phyloP scores from a whole-genome alignment of 2,329 filamentous ascomycete genomes.

The Nakataea oryzae region DNA sequence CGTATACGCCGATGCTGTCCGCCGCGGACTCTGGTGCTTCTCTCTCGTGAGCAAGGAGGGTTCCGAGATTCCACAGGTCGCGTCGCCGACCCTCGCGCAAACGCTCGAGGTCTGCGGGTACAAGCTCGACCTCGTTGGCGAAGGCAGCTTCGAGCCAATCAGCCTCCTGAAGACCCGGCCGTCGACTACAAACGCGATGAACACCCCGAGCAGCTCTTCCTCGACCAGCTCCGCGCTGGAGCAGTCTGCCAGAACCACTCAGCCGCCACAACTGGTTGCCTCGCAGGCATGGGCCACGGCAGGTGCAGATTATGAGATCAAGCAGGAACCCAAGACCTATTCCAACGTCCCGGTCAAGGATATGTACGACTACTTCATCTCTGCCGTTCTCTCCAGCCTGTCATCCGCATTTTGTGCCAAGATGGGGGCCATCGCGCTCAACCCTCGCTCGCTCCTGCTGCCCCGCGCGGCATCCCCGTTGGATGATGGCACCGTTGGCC shows the following conservation, averaged over 20 bases:
- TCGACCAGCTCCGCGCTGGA: constrained; percentile 30
- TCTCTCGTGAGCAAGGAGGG: constrained; percentile 32
- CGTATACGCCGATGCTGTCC: constrained; percentile 38
- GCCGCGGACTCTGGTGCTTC: constrained; percentile 45
- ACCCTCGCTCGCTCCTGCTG: constrained; percentile 41
- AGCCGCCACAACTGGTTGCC: constrained; percentile 14
- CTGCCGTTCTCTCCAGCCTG: constrained; percentile 39
- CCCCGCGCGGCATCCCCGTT: constrained; percentile 18
- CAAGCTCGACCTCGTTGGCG: constrained; percentile 32
- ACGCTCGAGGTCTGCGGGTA: constrained; percentile 33
- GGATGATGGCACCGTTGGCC: constrained; percentile 13
- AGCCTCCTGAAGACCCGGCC: constrained; percentile 34
- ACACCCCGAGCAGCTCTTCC: constrained; percentile 35
- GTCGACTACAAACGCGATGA: constrained; percentile 25
- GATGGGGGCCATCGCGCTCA: constrained; percentile 39
- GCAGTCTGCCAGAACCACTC: constrained; percentile 18
- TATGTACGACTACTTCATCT: constrained; percentile 43
- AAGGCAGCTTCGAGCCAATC: constrained; percentile 38
- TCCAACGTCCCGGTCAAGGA: constrained; percentile 27
- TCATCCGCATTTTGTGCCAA: constrained; percentile 36
- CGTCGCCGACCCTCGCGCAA: constrained; percentile 21
- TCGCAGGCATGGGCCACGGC: constrained; percentile 11
- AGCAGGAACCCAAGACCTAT: constrained; percentile 21
- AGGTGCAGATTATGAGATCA: constrained; percentile 18
- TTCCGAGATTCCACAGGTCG: constrained; percentile 10